A percentile compares a stretch with the other conserved stretches of the same genome.
These are phyloP conservation scores for Diutina ranongensis DNA, from an alignment of 1,139 yeast species.

Conservation along the genomic window DNA sequence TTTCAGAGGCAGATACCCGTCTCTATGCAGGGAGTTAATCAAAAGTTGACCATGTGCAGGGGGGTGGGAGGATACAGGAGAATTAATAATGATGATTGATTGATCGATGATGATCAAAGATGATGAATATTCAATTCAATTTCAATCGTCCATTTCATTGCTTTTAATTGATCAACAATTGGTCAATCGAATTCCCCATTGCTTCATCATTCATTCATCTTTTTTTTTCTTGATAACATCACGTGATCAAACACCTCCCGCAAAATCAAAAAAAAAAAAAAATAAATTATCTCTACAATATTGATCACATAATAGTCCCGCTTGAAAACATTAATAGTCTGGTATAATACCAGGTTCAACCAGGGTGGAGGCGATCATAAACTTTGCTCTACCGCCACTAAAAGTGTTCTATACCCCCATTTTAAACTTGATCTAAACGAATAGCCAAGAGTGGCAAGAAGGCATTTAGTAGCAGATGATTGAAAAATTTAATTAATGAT, in stretches of 20 bases:
- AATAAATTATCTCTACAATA: too few species aligned
- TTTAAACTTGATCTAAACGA: constrained; percentile 4
- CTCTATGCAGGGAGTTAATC: too few species aligned
- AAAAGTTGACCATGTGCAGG: not conserved
- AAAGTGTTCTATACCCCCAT: constrained; percentile 3
- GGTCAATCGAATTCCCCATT: too few species aligned
- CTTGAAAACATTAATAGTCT: too few species aligned
- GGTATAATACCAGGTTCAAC: constrained; percentile 3
- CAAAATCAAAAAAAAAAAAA: not conserved
- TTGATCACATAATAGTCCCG: constrained; percentile 5
- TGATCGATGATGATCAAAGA: too few species aligned
- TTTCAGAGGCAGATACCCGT: not conserved
- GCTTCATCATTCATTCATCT: too few species aligned
- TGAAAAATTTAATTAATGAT: not conserved
- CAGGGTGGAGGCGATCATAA: constrained; percentile 5
- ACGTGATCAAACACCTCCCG: not conserved
- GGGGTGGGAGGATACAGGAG: too few species aligned
- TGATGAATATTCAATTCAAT: too few species aligned
- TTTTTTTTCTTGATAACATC: not conserved
- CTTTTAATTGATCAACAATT: not conserved
- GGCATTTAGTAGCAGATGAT: constrained; percentile 3
- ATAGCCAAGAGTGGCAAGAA: constrained; percentile 5
- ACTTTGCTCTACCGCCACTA: constrained; percentile 2
- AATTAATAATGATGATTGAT: too few species aligned
- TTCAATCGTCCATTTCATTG: too few species aligned